phyloP scores from a whole-genome alignment of 371 early-diverging fungal species.

The Rhizopus arrhizus region DNA sequence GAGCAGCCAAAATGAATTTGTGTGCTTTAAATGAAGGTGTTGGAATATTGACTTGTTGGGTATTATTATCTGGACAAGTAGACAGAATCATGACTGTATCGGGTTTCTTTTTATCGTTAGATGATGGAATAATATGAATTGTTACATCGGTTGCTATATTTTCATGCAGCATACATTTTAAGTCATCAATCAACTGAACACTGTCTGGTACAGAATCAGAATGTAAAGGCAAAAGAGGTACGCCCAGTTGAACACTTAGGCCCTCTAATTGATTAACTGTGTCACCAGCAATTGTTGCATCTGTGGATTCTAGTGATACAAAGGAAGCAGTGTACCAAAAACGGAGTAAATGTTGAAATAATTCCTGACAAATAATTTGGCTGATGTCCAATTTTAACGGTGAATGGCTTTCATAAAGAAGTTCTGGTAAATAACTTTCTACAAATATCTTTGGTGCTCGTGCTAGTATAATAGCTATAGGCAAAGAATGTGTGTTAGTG shows the following conservation, averaged over 20 bases:
- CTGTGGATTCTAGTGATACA: slow-evolving; percentile 23
- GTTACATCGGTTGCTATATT: slow-evolving; percentile 32
- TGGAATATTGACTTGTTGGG: slow-evolving; percentile 9
- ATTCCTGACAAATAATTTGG: slow-evolving; percentile 21
- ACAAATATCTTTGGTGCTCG: slow-evolving; percentile 24
- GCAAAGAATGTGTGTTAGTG: background rate
- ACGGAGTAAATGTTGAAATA: slow-evolving; percentile 32
- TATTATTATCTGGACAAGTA: slow-evolving; percentile 15
- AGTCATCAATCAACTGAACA: slow-evolving; percentile 31
- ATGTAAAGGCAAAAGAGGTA: slow-evolving; percentile 20
- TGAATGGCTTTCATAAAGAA: slow-evolving; percentile 2
- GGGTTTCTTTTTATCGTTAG: background rate
- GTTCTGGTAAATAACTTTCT: slow-evolving; percentile 23
- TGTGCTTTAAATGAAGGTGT: slow-evolving; percentile 34
- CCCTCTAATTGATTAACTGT: slow-evolving; percentile 11
- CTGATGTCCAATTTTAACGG: slow-evolving; percentile 24
- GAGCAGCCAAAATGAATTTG: slow-evolving; percentile 45
- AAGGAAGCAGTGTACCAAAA: slow-evolving; percentile 51
- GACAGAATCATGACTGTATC: slow-evolving; percentile 5
- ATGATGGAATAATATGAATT: slow-evolving; percentile 26
- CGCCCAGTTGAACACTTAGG: slow-evolving; percentile 20
- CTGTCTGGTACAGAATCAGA: slow-evolving; percentile 20
- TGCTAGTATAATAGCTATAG: slow-evolving; percentile 26
- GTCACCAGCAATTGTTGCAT: slow-evolving; percentile 4
- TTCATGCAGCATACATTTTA: slow-evolving; percentile 32